These are phyloP conservation scores for Herpetomonas muscarum DNA, from an alignment of 208 protist genomes.

Conservation along the genomic window DNA sequence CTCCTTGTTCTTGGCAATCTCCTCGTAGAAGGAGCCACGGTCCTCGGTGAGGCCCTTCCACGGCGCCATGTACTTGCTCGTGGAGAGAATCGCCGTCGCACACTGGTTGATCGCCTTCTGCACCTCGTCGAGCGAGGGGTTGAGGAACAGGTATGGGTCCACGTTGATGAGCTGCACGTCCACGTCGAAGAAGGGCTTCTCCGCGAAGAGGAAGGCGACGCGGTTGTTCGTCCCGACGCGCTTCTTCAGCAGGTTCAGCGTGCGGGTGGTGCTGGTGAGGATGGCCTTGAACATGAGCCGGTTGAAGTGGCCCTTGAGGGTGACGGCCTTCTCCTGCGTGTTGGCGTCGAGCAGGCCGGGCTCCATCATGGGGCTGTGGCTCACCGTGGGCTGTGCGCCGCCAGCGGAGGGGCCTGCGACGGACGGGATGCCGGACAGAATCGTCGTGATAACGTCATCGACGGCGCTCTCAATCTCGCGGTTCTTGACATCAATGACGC, in stretches of 20 bases:
- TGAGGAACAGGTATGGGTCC: slow-evolving; percentile 91
- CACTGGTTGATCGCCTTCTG: slow-evolving; percentile 95
- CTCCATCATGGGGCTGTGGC: slow-evolving; percentile 17
- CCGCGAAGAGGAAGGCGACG: slow-evolving; percentile 90
- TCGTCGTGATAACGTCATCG: slow-evolving; percentile 59
- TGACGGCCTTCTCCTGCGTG: slow-evolving; percentile 75
- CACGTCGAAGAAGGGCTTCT: slow-evolving; percentile 95
- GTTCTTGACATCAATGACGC: slow-evolving; percentile 93
- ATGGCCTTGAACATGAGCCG: slow-evolving; percentile 92
- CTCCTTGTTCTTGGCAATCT: slow-evolving; percentile 93
- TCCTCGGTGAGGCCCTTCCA: slow-evolving; percentile 76
- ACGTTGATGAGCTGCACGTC: slow-evolving; percentile 90
- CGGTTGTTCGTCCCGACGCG: slow-evolving; percentile 87
- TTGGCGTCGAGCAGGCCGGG: slow-evolving; percentile 45
- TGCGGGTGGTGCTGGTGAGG: slow-evolving; percentile 86
- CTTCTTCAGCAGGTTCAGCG: slow-evolving; percentile 91
- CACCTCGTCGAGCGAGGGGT: slow-evolving; percentile 93
- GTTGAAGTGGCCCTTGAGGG: slow-evolving; percentile 88
- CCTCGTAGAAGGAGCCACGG: slow-evolving; percentile 84
- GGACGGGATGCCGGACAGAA: slow-evolving; percentile 27
- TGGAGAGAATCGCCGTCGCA: slow-evolving; percentile 86
- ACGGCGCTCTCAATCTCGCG: slow-evolving; percentile 90
- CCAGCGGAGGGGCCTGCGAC: neutral
- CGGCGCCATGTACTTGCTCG: slow-evolving; percentile 86
- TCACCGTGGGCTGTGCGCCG: slow-evolving; percentile 11